phyloP scores from a whole-genome alignment of 2,329 filamentous ascomycete species.

The Fusarium anguioides region DNA sequence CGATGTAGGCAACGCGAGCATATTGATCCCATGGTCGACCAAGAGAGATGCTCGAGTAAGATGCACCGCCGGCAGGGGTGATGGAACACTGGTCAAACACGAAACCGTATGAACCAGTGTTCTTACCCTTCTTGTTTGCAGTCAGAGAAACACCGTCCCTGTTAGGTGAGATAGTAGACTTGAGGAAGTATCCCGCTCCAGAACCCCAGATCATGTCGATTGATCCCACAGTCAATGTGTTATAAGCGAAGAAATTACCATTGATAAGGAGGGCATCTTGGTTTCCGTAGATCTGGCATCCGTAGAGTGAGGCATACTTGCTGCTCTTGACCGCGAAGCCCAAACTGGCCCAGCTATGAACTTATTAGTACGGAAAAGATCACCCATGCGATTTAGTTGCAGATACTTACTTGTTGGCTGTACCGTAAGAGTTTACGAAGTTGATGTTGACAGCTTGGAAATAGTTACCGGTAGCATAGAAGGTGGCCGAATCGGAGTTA shows the following conservation, averaged over 20 bases:
- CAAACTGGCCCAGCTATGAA: conserved; percentile 54
- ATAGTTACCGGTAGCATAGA: conserved; percentile 41
- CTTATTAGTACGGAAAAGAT: not conserved
- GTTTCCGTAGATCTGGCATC: conserved; percentile 58
- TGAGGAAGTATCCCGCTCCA: conserved; percentile 57
- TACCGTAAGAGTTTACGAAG: conserved; percentile 40
- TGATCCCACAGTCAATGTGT: conserved; percentile 58
- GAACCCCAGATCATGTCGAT: conserved; percentile 60
- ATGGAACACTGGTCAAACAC: conserved; percentile 51
- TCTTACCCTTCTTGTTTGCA: conserved; percentile 53
- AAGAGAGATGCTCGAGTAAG: conserved; percentile 37
- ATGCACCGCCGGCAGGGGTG: conserved; percentile 41
- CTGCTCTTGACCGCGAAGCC: conserved; percentile 57
- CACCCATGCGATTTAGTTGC: fast-evolving
- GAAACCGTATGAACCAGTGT: conserved; percentile 51
- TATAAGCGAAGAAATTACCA: conserved; percentile 59
- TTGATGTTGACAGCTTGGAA: conserved; percentile 44
- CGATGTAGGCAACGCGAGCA: conserved; percentile 39
- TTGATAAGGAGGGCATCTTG: conserved; percentile 62
- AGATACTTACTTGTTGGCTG: conserved; percentile 28
- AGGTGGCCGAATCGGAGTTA: conserved; percentile 42
- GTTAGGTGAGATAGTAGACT: conserved; percentile 48
- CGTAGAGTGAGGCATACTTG: conserved; percentile 52
- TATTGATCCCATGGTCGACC: conserved; percentile 40
- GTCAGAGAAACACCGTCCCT: conserved; percentile 47